Conservation (phyloP, 2,329 filamentous ascomycete species). For the Alternaria gaisen region DNA sequence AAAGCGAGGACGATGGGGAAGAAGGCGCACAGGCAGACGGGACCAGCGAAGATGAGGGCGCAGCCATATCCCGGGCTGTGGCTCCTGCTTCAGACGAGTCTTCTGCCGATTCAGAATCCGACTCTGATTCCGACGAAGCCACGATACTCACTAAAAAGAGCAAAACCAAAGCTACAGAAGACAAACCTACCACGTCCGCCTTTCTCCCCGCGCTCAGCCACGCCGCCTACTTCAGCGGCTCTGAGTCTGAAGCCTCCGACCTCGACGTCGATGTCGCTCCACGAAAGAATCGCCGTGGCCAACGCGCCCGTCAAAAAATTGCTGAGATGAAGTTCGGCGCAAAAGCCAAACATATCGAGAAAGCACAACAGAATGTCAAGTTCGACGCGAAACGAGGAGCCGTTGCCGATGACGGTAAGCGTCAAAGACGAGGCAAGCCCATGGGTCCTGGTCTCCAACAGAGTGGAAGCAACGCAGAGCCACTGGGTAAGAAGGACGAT, state of each 20-base stretch:
- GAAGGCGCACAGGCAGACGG: conserved; percentile 13
- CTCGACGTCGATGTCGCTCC: conserved; percentile 59
- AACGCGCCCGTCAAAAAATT: conserved; percentile 79
- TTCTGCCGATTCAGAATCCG: conserved; percentile 20
- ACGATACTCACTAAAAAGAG: conserved; percentile 22
- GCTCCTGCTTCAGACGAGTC: conserved; percentile 27
- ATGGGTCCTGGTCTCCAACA: conserved; percentile 38
- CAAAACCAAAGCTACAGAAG: conserved; percentile 25
- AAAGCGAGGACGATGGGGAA: conserved; percentile 9
- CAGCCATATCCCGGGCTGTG: conserved; percentile 6
- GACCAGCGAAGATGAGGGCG: conserved; percentile 13
- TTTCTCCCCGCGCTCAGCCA: conserved; percentile 79
- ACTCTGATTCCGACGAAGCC: conserved; percentile 25
- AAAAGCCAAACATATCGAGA: conserved; percentile 72
- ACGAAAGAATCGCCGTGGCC: conserved; percentile 78
- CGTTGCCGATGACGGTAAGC: conserved; percentile 55
- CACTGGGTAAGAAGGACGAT: conserved; percentile 25
- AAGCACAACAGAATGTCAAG: conserved; percentile 58
- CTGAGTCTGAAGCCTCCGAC: conserved; percentile 74
- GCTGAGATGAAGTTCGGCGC: conserved; percentile 82
- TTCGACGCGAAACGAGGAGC: conserved; percentile 69
- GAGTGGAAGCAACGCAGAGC: conserved; percentile 46
- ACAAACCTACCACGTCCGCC: conserved; percentile 57
- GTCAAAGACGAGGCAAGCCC: conserved; percentile 26
- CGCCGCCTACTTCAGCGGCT: conserved; percentile 81